These are phyloP conservation scores for grape (Vitis vinifera) DNA, from an alignment of 164 flowering plant genomes.

Conservation along the genomic window DNA sequence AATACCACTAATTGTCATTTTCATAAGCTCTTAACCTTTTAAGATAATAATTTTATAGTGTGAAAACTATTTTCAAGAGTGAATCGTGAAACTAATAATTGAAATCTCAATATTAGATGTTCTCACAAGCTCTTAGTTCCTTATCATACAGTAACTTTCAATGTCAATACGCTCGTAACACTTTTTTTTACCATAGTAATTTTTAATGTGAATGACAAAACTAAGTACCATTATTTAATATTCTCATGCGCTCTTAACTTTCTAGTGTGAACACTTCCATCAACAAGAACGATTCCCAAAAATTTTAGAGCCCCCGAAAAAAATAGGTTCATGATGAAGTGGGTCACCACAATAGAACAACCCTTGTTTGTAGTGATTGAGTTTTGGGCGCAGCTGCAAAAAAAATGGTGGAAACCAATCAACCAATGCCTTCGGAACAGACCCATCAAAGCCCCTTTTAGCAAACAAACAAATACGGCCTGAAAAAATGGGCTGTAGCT, in stretches of 20 bases:
- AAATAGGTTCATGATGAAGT: neutral
- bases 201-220: too few species aligned
- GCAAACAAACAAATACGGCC: constrained; percentile 12
- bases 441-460: neutral
- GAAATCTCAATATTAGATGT: too few species aligned
- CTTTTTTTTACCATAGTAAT: too few species aligned
- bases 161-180: too few species aligned
- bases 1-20: too few species aligned
- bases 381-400: neutral
- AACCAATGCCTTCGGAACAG: neutral
- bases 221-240: too few species aligned
- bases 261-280: neutral
- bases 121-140: too few species aligned
- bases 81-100: too few species aligned
- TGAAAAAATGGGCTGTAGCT: neutral
- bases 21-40: too few species aligned
- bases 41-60: too few species aligned
- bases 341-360: neutral
- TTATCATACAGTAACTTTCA: too few species aligned
- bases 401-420: neutral
- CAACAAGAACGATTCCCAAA: neutral
- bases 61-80: too few species aligned
- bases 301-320: neutral
- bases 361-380: neutral
- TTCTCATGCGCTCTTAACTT: neutral